Evolutionary conservation across 2,329 filamentous ascomycete species (phyloP).

Genomic region (Talaromyces sp.): DNA sequence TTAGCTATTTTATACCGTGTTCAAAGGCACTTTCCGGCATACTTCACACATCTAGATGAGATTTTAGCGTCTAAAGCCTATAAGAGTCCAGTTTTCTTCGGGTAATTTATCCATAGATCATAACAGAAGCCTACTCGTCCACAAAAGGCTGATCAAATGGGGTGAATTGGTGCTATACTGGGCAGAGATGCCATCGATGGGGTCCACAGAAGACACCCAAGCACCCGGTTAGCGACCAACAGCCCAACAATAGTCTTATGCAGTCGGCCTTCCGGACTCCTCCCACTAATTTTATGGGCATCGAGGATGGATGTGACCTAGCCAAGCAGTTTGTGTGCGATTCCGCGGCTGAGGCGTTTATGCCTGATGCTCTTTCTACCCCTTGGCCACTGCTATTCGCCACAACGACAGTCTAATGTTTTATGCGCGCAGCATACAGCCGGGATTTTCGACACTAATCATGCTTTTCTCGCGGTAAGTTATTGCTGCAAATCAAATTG

Average conservation of each 20-base stretch:
- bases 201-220: not conserved
- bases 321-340: not conserved
- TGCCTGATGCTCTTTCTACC: not conserved
- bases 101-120: not conserved
- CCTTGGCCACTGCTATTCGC: not conserved
- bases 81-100: not conserved
- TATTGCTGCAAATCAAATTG: not conserved
- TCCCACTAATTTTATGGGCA: not conserved
- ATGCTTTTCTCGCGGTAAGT: not conserved
- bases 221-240: not conserved
- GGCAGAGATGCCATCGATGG: not conserved
- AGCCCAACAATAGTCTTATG: not conserved
- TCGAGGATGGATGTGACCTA: not conserved
- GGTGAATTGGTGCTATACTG: not conserved
- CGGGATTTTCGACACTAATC: not conserved
- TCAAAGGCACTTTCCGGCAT: not conserved
- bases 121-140: not conserved
- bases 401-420: not conserved
- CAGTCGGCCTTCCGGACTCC: not conserved
- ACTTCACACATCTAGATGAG: not conserved
- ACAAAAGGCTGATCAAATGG: not conserved
- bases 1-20: not conserved
- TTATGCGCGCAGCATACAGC: not conserved
- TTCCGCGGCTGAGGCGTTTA: not conserved
- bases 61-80: not conserved